phyloP scores from a whole-genome alignment of 345 rosid species.

The Citrus hindsii region DNA sequence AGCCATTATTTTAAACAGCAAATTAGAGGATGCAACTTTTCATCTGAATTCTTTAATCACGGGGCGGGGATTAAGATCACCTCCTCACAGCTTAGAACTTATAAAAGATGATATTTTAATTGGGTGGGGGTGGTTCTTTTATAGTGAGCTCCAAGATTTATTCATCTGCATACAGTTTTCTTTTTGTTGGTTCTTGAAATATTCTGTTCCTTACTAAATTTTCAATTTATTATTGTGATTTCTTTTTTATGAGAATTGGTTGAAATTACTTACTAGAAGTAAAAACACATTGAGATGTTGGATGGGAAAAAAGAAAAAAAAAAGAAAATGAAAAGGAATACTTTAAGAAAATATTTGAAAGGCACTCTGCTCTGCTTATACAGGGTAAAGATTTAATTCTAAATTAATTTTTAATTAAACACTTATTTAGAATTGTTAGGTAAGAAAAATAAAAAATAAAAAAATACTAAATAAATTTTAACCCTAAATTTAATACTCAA shows the following conservation, averaged over 20 bases:
- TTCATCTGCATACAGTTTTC: background rate
- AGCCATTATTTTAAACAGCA: background rate
- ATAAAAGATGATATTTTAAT: background rate
- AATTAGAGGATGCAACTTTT: background rate
- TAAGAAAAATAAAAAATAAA: too few species aligned
- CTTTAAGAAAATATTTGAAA: too few species aligned
- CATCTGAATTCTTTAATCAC: background rate
- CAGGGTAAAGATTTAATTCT: too few species aligned
- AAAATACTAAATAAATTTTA: too few species aligned
- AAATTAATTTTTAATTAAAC: too few species aligned
- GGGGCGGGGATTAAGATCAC: too few species aligned
- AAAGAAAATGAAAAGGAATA: background rate
- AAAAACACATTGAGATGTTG: too few species aligned
- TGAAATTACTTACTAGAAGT: background rate
- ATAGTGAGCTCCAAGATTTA: background rate
- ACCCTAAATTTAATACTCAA: too few species aligned
- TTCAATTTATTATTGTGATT: background rate
- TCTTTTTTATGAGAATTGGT: background rate
- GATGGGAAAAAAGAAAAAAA: too few species aligned
- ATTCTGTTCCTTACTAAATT: background rate
- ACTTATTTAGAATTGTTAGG: too few species aligned
- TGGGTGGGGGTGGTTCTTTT: background rate
- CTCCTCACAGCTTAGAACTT: background rate
- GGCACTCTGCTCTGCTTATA: background rate
- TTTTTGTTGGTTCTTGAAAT: background rate